Evolutionary conservation across 192 early-diverging fungal genomes (phyloP).

Genomic region (Backusella westeae): DNA sequence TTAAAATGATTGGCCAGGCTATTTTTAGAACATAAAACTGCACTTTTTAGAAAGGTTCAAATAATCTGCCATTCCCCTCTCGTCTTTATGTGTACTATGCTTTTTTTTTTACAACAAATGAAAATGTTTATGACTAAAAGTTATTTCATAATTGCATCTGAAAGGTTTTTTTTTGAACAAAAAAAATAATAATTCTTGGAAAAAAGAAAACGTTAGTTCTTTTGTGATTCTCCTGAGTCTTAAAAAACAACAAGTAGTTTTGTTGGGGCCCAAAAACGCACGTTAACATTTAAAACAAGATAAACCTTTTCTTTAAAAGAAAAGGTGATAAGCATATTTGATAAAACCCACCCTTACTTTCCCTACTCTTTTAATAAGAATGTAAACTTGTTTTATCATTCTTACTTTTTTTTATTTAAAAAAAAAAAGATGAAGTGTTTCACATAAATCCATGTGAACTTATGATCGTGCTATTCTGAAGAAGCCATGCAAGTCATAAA

Average conservation of each 20-base stretch:
- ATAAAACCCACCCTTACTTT: too few species aligned
- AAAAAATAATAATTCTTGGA: not conserved
- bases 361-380: too few species aligned
- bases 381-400: too few species aligned
- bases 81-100: not conserved
- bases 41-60: not conserved
- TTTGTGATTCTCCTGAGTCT: conserved; percentile 4
- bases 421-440: not conserved
- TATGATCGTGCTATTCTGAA: not conserved
- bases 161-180: not conserved
- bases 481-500: not conserved
- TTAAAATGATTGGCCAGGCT: not conserved
- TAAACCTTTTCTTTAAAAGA: too few species aligned
- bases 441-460: not conserved
- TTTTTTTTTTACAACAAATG: not conserved
- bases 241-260: not conserved
- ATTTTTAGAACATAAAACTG: not conserved
- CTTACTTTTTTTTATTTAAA: not conserved
- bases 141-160: not conserved
- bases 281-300: too few species aligned
- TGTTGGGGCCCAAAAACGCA: not conserved
- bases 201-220: not conserved
- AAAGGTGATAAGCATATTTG: too few species aligned
- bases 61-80: not conserved
- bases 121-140: not conserved